phyloP scores from a whole-genome alignment of 1,139 yeast genomes.

The Yarrowia galli region DNA sequence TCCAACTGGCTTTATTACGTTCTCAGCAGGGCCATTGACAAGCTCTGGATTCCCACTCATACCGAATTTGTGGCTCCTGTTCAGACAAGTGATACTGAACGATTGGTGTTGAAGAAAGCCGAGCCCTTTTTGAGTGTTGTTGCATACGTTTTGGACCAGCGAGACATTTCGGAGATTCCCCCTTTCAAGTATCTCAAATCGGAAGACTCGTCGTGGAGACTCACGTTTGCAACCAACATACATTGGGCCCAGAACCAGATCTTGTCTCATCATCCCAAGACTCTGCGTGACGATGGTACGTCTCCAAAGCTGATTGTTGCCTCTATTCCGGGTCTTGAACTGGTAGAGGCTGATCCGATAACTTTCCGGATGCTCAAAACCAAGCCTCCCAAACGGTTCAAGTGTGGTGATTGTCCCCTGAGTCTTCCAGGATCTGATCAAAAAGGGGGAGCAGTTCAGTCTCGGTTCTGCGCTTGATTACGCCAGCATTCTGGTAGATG shows the following conservation, averaged over 20 bases:
- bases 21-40: neutral
- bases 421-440: neutral
- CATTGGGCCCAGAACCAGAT: conserved; percentile 5
- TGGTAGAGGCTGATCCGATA: neutral
- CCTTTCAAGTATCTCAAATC: neutral
- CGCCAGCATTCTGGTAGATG: neutral
- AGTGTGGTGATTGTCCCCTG: neutral
- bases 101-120: neutral
- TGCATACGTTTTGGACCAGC: neutral
- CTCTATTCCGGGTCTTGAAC: neutral
- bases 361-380: conserved; percentile 8
- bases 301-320: neutral
- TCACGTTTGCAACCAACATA: conserved; percentile 5
- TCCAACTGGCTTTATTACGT: conserved; percentile 11
- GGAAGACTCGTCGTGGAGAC: neutral
- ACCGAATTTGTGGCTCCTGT: conserved; percentile 1
- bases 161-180: neutral
- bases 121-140: neutral
- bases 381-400: conserved; percentile 7
- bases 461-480: neutral
- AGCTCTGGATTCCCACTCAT: neutral
- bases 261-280: neutral
- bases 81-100: neutral
- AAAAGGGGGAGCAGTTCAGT: neutral
- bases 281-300: neutral